These are phyloP conservation scores for Ceratocystiopsis minuta DNA, from an alignment of 2,329 filamentous ascomycete species.

Conservation along the genomic window DNA sequence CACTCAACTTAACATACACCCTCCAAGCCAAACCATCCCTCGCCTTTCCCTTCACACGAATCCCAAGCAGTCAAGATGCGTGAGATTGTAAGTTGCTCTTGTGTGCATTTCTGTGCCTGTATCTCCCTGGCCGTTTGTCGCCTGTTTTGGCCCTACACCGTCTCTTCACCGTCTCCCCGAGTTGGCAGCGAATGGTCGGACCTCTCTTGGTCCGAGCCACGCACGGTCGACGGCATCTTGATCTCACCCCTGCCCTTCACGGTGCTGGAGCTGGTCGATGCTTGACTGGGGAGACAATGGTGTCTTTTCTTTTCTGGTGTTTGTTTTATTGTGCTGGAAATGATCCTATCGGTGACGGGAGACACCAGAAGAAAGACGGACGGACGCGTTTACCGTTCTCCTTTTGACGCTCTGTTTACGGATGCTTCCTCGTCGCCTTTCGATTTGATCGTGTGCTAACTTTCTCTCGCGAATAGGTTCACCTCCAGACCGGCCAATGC, in stretches of 20 bases:
- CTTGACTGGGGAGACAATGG: not conserved
- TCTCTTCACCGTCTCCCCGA: not conserved
- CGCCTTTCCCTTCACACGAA: no score
- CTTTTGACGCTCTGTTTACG: no score
- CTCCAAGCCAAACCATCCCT: not conserved
- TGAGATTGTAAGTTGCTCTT: constrained; percentile 47
- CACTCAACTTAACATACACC: not conserved
- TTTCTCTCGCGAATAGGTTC: constrained; percentile 51
- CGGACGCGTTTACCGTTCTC: no score
- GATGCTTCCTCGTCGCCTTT: no score
- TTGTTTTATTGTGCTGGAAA: no score
- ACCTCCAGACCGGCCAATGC: constrained; percentile 99
- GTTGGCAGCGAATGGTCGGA: not conserved
- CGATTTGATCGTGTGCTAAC: constrained; percentile 2
- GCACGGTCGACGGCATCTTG: no score
- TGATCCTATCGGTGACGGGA: no score
- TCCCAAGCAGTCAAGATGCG: constrained; percentile 40
- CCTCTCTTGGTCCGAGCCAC: not conserved
- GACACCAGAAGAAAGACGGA: no score
- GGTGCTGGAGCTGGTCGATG: not conserved
- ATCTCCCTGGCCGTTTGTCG: constrained; percentile 1
- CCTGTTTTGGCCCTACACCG: not conserved
- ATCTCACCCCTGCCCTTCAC: no score
- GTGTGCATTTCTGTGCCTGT: not conserved
- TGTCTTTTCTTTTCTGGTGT: not conserved